Evolutionary conservation across 768 basidiomycete genomes (phyloP), one percentile per base, ranked within the genome.

Genomic region (Termitomyces sp.): DNA sequence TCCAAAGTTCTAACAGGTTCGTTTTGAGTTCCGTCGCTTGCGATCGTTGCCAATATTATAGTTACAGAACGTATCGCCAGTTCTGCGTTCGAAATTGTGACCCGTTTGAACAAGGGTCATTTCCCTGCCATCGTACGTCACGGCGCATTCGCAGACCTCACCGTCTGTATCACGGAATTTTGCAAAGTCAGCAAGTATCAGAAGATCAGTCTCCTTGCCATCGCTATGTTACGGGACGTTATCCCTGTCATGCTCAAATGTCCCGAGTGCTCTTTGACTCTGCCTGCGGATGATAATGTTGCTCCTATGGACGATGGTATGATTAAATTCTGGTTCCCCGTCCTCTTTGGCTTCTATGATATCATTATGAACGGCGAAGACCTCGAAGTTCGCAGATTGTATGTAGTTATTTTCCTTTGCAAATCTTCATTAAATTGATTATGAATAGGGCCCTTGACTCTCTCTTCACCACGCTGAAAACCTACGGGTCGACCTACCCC

Each of bases 341-440:
- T 93, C 1, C 77, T 98, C 38, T 96, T 98, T 67, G 89, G 91
- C n/a, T 98, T 98, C 75, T 98, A 95, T 71, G 97, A 98, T 69
- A 96, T 99, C 54, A 96, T 99, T 68, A 98, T 99, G 96, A 98
- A 97, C 60, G 97, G 94, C 17, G 97, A 98, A 69, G 97, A 99
- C 66, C 75, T 99, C 28, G 97, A 99, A 81, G 94, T 99, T 52
- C 85, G 97, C 63, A 83, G 95, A 67, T 71, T 98, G 97, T 99
- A 68, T 74, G 93, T 78, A 30, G 12, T 38, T 38, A 14, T 19
- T 35, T 30, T 17, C 28, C 49, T n/a, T 5, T 31, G n/a, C 47
- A 12, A 37, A 48, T 50, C 58, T 28, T 56, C 38, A 53, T 52
- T 55, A 37, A n/a, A 52, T 52, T 60, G 48, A 58, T 49, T 42